Evolutionary conservation across 306 rosid genomes (phyloP).

Genomic region (Acacia acuminata): DNA sequence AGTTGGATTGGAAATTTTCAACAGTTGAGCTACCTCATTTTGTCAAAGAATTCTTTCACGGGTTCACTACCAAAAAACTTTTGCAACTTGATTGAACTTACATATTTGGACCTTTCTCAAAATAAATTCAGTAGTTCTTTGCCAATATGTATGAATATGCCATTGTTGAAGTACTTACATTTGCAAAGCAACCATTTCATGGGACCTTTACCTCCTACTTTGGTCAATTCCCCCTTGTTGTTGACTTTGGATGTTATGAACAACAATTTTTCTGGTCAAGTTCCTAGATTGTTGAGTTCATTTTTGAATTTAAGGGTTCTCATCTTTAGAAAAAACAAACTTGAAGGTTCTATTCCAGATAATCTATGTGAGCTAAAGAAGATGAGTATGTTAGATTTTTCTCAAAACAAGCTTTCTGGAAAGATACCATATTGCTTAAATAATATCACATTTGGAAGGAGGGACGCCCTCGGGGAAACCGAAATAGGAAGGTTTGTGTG

Average conservation of each 20-base stretch:
- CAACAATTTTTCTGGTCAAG: background rate
- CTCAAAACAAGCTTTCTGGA: too few relatives aligned
- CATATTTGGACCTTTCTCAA: background rate
- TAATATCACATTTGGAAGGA: background rate
- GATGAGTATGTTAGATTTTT: background rate
- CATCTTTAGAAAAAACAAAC: background rate
- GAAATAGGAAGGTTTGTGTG: background rate
- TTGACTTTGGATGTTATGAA: conserved; percentile 11
- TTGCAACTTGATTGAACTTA: background rate
- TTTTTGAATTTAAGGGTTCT: background rate
- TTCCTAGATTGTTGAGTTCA: background rate
- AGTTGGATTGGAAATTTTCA: conserved; percentile 13
- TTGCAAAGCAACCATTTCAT: background rate
- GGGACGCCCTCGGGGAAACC: background rate
- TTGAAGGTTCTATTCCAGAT: background rate
- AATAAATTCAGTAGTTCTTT: background rate
- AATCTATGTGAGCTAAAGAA: background rate
- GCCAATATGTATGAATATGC: conserved; percentile 2
- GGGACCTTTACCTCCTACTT: background rate
- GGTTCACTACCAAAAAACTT: background rate
- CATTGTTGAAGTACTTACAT: background rate
- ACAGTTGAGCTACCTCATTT: background rate
- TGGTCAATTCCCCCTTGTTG: background rate
- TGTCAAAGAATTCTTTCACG: background rate
- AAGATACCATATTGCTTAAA: background rate